Percentiles rank a stretch among this genome's conserved stretches.
Evolutionary conservation across 1,284 basidiomycete species (phyloP).

Genomic region (Ustilago lituana): DNA sequence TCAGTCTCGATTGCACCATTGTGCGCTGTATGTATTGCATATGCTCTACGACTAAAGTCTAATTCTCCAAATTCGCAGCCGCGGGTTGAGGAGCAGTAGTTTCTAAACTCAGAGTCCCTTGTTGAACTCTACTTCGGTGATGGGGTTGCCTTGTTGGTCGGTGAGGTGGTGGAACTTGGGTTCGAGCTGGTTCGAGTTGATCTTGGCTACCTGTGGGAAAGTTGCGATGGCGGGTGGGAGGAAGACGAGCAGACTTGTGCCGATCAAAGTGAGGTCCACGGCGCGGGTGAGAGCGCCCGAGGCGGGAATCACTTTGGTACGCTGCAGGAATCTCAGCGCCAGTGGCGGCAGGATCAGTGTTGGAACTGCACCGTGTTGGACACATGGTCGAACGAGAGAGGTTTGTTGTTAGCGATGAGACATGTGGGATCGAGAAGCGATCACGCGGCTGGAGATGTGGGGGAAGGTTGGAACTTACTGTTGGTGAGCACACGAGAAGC

Average conservation of each 20-base stretch:
- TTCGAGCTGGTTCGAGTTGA: conserved; percentile 68
- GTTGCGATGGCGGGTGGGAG: conserved; percentile 72
- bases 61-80: no score
- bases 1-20: no score
- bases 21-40: no score
- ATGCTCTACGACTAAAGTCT: no score
- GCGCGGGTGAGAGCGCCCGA: conserved; percentile 37
- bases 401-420: no score
- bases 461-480: conserved; percentile 62
- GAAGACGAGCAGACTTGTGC: conserved; percentile 70
- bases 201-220: conserved; percentile 70
- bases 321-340: conserved; percentile 69
- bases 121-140: conserved; percentile 70
- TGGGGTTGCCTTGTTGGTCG: conserved; percentile 59
- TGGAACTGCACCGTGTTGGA: conserved; percentile 63
- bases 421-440: no score
- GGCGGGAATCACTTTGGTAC: conserved; percentile 40
- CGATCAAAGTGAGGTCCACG: conserved; percentile 66
- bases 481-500: conserved; percentile 71
- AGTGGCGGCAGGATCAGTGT: conserved; percentile 71
- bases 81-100: no score
- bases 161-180: conserved; percentile 66
- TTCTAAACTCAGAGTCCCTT: conserved; percentile 71
- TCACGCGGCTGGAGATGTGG: background rate
- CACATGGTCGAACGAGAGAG: no score